These are phyloP conservation scores for Alternaria viburni DNA, from an alignment of 2,329 filamentous ascomycete genomes.

Conservation along the genomic window DNA sequence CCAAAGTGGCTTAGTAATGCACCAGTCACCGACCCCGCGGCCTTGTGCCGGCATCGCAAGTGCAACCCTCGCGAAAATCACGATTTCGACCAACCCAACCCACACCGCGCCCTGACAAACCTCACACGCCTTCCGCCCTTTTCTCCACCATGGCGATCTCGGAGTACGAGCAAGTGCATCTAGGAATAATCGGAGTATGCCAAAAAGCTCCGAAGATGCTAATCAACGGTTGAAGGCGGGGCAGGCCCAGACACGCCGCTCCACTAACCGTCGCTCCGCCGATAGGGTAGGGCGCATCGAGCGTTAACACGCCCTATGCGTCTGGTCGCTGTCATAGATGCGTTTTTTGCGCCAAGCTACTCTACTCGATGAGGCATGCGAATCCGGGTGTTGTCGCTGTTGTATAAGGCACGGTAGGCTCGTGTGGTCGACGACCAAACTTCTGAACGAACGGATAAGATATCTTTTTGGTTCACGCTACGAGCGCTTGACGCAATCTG, in stretches of 20 bases:
- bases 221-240: not conserved
- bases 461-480: not conserved
- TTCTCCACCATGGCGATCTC: not conserved
- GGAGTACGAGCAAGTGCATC: not conserved
- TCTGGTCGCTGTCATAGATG: not conserved
- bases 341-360: slow-evolving; percentile 6
- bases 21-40: not conserved
- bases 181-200: not conserved
- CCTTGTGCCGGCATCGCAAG: not conserved
- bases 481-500: not conserved
- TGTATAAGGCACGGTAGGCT: not conserved
- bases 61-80: not conserved
- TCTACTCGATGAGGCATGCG: not conserved
- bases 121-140: not conserved
- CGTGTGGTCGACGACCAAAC: not conserved
- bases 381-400: not conserved
- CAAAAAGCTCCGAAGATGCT: not conserved
- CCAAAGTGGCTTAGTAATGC: not conserved
- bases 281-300: slow-evolving; percentile 1
- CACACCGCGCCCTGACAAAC: not conserved
- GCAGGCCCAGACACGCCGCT: slow-evolving; percentile 3
- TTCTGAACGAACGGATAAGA: not conserved
- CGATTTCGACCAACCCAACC: not conserved
- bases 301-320: not conserved
- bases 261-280: not conserved